These are phyloP conservation scores for Fusarium sp. DNA, from an alignment of 2,329 filamentous ascomycete genomes.

Conservation along the genomic window DNA sequence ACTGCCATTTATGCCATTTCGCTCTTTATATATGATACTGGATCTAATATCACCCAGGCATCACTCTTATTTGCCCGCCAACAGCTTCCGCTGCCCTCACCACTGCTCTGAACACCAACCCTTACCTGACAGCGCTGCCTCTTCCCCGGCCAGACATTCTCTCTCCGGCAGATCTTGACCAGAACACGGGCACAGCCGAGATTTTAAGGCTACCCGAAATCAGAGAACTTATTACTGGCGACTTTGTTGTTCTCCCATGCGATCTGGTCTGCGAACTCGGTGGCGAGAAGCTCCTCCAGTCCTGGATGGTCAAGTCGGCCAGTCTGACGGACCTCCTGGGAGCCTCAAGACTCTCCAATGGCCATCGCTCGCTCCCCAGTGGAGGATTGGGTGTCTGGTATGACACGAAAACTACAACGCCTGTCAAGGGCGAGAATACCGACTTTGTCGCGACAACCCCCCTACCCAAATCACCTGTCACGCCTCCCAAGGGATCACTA, in stretches of 20 bases:
- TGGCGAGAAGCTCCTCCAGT: constrained; percentile 84
- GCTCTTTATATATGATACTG: background rate
- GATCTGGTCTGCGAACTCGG: constrained; percentile 92
- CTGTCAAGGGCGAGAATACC: constrained; percentile 89
- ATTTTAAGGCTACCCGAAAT: constrained; percentile 88
- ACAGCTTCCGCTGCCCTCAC: constrained; percentile 76
- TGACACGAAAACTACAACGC: constrained; percentile 80
- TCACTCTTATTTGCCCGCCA: constrained; percentile 72
- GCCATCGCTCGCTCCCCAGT: constrained; percentile 62
- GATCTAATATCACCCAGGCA: constrained; percentile 59
- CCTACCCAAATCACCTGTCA: constrained; percentile 65
- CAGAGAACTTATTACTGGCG: constrained; percentile 79
- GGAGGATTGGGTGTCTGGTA: constrained; percentile 94
- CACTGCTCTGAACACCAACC: constrained; percentile 80
- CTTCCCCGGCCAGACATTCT: constrained; percentile 80
- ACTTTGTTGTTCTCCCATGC: constrained; percentile 93
- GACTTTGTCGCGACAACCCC: constrained; percentile 89
- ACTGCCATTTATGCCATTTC: background rate
- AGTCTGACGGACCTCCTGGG: constrained; percentile 74
- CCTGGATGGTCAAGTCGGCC: constrained; percentile 90
- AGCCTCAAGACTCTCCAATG: constrained; percentile 56
- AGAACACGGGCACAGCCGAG: constrained; percentile 90
- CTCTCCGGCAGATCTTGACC: constrained; percentile 79
- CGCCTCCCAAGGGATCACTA: constrained; percentile 68
- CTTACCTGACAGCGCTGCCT: constrained; percentile 80